A percentile compares a stretch with the other conserved stretches of the same genome.
phyloP scores from a whole-genome alignment of 495 filamentous ascomycete genomes.

The Chaetomium cochliodes region DNA sequence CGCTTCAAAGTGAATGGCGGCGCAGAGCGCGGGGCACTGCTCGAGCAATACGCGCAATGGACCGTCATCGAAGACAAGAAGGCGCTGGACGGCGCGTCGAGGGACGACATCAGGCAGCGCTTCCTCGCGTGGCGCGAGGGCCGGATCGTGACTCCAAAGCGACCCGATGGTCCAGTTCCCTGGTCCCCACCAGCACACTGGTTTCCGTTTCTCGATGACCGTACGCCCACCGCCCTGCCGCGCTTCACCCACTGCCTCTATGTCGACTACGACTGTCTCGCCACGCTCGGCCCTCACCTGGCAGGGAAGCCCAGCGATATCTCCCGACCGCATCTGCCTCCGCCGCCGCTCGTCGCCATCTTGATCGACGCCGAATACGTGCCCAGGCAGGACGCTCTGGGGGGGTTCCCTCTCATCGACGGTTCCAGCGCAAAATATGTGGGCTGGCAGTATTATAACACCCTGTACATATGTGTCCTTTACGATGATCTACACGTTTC shows the following conservation, averaged over 20 bases:
- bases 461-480: background rate
- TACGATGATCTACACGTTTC: background rate
- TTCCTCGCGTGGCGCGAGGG: background rate
- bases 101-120: background rate
- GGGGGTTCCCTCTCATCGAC: background rate
- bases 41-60: background rate
- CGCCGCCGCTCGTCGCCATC: background rate
- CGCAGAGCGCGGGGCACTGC: background rate
- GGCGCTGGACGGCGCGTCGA: background rate
- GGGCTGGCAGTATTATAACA: background rate
- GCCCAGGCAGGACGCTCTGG: background rate
- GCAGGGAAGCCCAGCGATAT: background rate
- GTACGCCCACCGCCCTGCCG: background rate
- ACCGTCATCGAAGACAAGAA: background rate
- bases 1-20: background rate
- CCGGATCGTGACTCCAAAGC: background rate
- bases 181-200: too few relatives aligned
- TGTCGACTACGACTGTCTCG: background rate
- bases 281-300: background rate
- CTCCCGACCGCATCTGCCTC: background rate
- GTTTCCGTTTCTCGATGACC: too few relatives aligned
- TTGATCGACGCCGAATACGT: background rate
- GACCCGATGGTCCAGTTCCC: too few relatives aligned
- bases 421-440: background rate
- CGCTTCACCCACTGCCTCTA: conserved; percentile 3